phyloP scores from a whole-genome alignment of 129 eudicot genomes.

The Saposhnikovia divaricata region DNA sequence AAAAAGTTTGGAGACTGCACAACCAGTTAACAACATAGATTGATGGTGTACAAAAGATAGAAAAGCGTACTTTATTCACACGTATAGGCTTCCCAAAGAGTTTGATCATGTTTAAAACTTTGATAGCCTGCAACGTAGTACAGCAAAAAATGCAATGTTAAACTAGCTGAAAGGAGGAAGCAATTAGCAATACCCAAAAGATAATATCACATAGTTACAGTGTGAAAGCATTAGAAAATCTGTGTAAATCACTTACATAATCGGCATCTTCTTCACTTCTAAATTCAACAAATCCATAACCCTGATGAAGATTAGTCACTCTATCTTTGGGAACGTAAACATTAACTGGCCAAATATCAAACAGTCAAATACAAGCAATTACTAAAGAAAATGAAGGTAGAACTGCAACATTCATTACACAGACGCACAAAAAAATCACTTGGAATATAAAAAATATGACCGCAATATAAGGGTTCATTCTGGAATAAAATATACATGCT shows the following conservation, averaged over 20 bases:
- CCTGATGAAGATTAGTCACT: slow-evolving; percentile 96
- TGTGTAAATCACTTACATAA: slow-evolving; percentile 49
- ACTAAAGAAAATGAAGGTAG: background rate
- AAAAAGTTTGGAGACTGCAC: background rate
- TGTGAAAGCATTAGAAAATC: background rate
- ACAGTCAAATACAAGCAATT: background rate
- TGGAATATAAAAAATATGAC: background rate
- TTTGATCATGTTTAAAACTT: slow-evolving; percentile 95
- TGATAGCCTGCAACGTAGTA: slow-evolving; percentile 67
- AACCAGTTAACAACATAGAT: background rate
- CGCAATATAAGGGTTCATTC: background rate
- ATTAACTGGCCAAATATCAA: slow-evolving; percentile 37
- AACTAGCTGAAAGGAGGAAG: slow-evolving; percentile 4
- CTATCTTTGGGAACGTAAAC: slow-evolving; percentile 97
- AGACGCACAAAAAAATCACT: background rate
- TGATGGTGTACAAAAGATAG: background rate
- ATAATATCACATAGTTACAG: slow-evolving; percentile 5
- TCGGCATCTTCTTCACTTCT: slow-evolving; percentile 99
- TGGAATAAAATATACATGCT: background rate
- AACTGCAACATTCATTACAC: background rate
- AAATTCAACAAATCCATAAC: slow-evolving; percentile 97
- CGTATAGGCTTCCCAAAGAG: slow-evolving; percentile 85
- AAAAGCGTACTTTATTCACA: slow-evolving; percentile 67
- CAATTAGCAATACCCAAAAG: background rate
- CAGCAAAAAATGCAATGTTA: background rate